phyloP scores from a whole-genome alignment of 768 basidiomycete species.

The Cystobasidium ongulense region DNA sequence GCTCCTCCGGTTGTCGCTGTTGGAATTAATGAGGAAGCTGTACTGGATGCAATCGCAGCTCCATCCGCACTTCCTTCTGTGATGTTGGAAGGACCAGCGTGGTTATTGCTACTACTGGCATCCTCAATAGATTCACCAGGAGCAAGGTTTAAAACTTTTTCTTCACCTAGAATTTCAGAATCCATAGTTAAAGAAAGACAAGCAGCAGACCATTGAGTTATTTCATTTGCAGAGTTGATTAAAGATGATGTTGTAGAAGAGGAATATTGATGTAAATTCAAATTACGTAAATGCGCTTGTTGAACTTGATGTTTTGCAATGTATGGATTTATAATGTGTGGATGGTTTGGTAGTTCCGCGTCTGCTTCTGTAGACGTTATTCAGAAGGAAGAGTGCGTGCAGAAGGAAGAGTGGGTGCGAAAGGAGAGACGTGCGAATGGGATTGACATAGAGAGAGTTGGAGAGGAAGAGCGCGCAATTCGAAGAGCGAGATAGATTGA shows the following conservation, averaged over 20 bases:
- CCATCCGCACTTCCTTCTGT: background rate
- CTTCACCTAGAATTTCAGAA: constrained; percentile 1
- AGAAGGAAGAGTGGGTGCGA: background rate
- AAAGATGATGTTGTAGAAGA: background rate
- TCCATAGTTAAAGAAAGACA: background rate
- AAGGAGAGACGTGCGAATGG: no score
- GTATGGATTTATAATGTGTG: constrained; percentile 15
- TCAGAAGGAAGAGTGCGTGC: background rate
- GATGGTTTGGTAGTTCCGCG: background rate
- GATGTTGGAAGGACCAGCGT: background rate
- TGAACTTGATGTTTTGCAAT: background rate
- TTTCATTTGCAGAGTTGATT: background rate
- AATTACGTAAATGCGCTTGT: background rate
- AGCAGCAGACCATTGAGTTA: constrained; percentile 8
- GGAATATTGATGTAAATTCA: background rate
- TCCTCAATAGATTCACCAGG: background rate
- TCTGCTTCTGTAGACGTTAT: constrained; percentile 2
- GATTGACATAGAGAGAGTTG: no score
- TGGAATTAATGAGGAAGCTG: background rate
- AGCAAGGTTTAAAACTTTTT: background rate
- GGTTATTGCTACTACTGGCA: background rate
- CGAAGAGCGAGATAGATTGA: no score
- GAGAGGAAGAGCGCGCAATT: no score
- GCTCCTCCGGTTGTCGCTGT: background rate
- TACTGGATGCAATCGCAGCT: background rate